A percentile compares a stretch with the other conserved stretches of the same genome.
phyloP scores from a whole-genome alignment of 495 filamentous ascomycete species.

The Annulohypoxylon nitens region DNA sequence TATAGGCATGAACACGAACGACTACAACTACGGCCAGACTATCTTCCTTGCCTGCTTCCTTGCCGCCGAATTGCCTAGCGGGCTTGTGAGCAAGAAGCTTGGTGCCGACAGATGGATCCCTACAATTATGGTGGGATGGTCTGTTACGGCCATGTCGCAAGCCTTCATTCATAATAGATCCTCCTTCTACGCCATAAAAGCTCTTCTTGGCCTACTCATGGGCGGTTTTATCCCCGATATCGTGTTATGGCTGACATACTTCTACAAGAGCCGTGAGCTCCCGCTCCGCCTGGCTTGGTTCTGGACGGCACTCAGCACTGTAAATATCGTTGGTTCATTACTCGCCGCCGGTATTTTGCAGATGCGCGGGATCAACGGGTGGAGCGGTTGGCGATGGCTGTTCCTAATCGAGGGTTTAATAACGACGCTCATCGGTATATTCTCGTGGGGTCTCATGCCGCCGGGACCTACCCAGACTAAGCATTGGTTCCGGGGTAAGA shows the following conservation, averaged over 20 bases:
- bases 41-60: conserved; percentile 64
- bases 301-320: conserved; percentile 62
- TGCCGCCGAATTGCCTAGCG: conserved; percentile 61
- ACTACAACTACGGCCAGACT: conserved; percentile 61
- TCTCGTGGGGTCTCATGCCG: conserved; percentile 68
- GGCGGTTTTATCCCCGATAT: conserved; percentile 66
- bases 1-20: conserved; percentile 61
- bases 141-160: conserved; percentile 57
- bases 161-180: conserved; percentile 54
- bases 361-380: conserved; percentile 64
- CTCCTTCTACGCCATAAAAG: conserved; percentile 58
- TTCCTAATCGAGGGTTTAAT: conserved; percentile 70
- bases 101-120: conserved; percentile 65
- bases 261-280: conserved; percentile 66
- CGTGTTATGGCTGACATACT: conserved; percentile 68
- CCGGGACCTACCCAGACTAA: conserved; percentile 64
- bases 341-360: conserved; percentile 65
- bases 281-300: conserved; percentile 64
- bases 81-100: conserved; percentile 62
- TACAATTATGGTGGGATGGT: conserved; percentile 62
- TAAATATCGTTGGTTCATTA: conserved; percentile 63
- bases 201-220: conserved; percentile 61
- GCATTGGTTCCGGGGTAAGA: conserved; percentile 66
- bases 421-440: conserved; percentile 65
- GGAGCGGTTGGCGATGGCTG: conserved; percentile 65